These are phyloP conservation scores for Dionaea muscipula DNA, from an alignment of 179 eudicot genomes.

Conservation along the genomic window DNA sequence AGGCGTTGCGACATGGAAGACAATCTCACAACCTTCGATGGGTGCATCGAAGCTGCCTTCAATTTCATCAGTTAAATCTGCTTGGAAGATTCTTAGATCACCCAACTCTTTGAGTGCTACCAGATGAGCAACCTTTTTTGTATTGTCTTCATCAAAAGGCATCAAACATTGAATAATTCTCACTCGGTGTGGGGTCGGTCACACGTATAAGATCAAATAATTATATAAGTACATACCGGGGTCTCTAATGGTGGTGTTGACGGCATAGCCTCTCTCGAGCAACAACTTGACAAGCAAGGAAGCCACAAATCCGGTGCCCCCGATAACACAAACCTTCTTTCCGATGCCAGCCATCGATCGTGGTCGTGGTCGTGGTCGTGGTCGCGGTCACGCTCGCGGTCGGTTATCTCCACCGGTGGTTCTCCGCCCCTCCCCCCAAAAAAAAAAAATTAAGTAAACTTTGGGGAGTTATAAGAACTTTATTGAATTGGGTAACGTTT, in stretches of 20 bases:
- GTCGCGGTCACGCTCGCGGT: no score
- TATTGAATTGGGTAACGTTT: no score
- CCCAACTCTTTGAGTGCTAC: constrained; percentile 31
- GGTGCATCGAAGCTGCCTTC: constrained; percentile 55
- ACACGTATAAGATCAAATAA: background rate
- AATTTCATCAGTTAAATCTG: constrained; percentile 58
- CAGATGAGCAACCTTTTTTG: constrained; percentile 46
- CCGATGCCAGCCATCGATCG: background rate
- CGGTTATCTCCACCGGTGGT: no score
- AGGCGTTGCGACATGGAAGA: constrained; percentile 74
- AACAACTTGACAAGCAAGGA: constrained; percentile 41
- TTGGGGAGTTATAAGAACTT: no score
- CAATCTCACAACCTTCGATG: constrained; percentile 43
- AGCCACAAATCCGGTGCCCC: constrained; percentile 58
- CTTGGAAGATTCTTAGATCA: constrained; percentile 35
- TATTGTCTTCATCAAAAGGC: constrained; percentile 28
- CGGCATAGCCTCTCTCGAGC: constrained; percentile 41
- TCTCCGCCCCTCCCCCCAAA: no score
- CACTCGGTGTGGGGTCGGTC: no score
- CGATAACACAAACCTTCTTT: constrained; percentile 42
- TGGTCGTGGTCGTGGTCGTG: no score
- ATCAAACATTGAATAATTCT: no score
- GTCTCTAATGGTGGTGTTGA: constrained; percentile 59
- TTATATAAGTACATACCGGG: constrained; percentile 25
- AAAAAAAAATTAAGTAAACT: no score